These are phyloP conservation scores for Xylaria digitata DNA, from an alignment of 2,329 filamentous ascomycete species.

Conservation along the genomic window DNA sequence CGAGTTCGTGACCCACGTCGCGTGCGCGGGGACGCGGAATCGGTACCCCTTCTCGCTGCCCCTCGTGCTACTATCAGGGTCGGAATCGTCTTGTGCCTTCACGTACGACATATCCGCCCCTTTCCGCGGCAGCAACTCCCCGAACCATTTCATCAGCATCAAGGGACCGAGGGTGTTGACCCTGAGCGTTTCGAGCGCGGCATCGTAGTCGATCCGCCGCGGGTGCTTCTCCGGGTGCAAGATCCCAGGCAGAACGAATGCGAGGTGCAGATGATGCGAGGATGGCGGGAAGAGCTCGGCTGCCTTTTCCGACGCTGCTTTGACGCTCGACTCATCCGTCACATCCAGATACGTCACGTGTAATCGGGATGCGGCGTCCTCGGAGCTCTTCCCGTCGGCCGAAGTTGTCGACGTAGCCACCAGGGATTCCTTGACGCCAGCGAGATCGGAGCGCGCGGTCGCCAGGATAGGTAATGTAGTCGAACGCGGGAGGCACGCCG, in stretches of 20 bases:
- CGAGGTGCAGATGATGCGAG: slow-evolving; percentile 72
- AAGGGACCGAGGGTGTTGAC: slow-evolving; percentile 81
- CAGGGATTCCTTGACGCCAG: slow-evolving; percentile 51
- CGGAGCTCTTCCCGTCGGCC: slow-evolving; percentile 42
- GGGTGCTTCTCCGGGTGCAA: slow-evolving; percentile 79
- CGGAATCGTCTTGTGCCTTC: neutral
- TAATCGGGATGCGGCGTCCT: slow-evolving; percentile 51
- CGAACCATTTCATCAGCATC: slow-evolving; percentile 81
- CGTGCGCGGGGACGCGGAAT: slow-evolving; percentile 58
- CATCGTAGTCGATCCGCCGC: slow-evolving; percentile 68
- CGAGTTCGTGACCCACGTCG: slow-evolving; percentile 79
- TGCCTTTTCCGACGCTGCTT: slow-evolving; percentile 64
- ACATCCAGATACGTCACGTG: slow-evolving; percentile 58
- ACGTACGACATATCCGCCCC: slow-evolving; percentile 51
- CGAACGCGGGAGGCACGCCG: slow-evolving; percentile 60
- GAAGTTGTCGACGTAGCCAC: slow-evolving; percentile 48
- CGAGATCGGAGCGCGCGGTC: slow-evolving; percentile 55
- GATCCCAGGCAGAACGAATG: slow-evolving; percentile 76
- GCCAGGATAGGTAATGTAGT: slow-evolving; percentile 62
- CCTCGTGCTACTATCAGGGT: neutral
- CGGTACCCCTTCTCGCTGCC: no score
- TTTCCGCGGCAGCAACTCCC: slow-evolving; percentile 73
- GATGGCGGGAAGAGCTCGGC: slow-evolving; percentile 62
- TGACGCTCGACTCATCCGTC: slow-evolving; percentile 71
- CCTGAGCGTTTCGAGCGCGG: slow-evolving; percentile 74